phyloP scores from a whole-genome alignment of 768 basidiomycete species.

The Suillus ampliporus region DNA sequence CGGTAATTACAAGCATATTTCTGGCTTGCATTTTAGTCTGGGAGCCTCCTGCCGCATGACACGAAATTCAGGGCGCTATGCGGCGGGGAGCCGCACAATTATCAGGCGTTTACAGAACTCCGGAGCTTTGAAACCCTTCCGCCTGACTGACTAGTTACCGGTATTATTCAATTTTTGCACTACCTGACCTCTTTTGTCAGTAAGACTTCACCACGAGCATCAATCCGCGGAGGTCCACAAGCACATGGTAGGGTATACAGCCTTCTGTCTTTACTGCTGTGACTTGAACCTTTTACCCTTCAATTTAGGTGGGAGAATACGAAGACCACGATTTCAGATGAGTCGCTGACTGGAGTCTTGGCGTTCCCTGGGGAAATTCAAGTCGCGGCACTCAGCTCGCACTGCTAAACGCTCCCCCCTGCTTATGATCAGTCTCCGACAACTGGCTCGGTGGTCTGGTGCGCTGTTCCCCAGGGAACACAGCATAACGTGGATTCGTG shows the following conservation, averaged over 20 bases:
- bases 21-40: neutral
- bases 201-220: neutral
- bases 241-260: neutral
- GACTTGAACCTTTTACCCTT: neutral
- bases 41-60: neutral
- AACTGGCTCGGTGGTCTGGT: neutral
- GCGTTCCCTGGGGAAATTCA: neutral
- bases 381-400: neutral
- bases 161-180: neutral
- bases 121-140: neutral
- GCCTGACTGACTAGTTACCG: neutral
- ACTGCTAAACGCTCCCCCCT: neutral
- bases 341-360: neutral
- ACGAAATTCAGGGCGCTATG: neutral
- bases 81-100: neutral
- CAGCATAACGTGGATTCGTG: neutral
- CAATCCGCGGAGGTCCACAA: neutral
- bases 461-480: neutral
- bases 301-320: neutral
- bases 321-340: neutral
- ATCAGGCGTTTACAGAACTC: conserved; percentile 7
- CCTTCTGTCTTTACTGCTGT: neutral
- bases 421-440: neutral
- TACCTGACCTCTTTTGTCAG: neutral
- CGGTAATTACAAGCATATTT: neutral